phyloP scores from a whole-genome alignment of 148 eudicot genomes.

The Dianthus caryophyllus region DNA sequence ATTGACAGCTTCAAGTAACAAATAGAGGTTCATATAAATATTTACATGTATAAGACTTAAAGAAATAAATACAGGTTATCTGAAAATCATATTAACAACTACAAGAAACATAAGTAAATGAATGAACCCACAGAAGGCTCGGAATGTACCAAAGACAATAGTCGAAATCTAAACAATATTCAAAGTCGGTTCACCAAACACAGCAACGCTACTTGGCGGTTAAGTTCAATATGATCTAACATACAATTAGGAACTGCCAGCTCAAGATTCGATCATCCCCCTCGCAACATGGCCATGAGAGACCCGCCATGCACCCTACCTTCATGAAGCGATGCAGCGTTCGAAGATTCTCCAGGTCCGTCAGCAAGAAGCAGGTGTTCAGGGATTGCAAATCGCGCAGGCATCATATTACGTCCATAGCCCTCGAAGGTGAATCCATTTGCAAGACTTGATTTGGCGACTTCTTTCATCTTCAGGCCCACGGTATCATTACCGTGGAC shows the following conservation, averaged over 20 bases:
- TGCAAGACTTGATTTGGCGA: not conserved
- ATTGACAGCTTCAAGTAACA: not conserved
- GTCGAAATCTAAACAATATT: not conserved
- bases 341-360: slow-evolving; percentile 15
- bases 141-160: not conserved
- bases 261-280: slow-evolving; percentile 10
- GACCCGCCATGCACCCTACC: slow-evolving; percentile 76
- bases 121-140: not conserved
- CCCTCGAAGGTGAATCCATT: slow-evolving; percentile 12
- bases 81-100: not conserved
- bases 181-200: not conserved
- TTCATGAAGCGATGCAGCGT: slow-evolving; percentile 42
- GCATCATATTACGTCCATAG: slow-evolving; percentile 5
- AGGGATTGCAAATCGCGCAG: slow-evolving; percentile 14
- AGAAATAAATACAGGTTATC: not conserved
- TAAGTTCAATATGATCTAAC: not conserved
- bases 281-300: slow-evolving; percentile 58
- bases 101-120: not conserved
- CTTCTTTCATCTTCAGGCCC: slow-evolving; percentile 34
- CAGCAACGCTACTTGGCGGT: not conserved
- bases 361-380: slow-evolving; percentile 1
- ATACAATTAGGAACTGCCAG: slow-evolving; percentile 11
- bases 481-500: slow-evolving; percentile 32
- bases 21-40: not conserved
- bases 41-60: not conserved